Evolutionary conservation across 768 basidiomycete species (phyloP), one percentile per base, ranked within the genome.

Genomic region (Candolleomyces eurysporus): DNA sequence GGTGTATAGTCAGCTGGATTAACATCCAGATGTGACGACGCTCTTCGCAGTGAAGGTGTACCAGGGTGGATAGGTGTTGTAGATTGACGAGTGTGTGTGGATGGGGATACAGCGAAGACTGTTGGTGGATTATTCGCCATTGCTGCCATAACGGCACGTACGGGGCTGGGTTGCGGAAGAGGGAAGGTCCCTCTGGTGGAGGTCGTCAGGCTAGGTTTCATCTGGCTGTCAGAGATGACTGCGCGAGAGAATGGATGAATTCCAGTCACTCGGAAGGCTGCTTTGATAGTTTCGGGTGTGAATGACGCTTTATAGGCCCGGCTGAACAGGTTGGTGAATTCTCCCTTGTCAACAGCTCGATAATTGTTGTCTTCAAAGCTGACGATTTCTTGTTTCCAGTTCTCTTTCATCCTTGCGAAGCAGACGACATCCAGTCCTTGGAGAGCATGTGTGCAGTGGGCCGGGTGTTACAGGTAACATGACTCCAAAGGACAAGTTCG

Each of bases 381-480:
- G 8, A 66, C 30, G 26, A 73, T 67, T 42, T 65, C 68, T 51
- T 69, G 31, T 40, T 68, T 67, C 66, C 66, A 65, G 64, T 19
- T 43, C 16, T 42, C 48, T 64, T 79, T 80, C 71, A 80, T 70
- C 57, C 59, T 64, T 21, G 68, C 72, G 63, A 79, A 80, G 62
- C 73, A 75, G 1, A 76, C 75, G 16, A 79, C 77, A 63, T 81
- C 75, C n/a, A 80, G 73, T 9, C 77, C 76, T 61, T 80, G 79
- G 1, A 76, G 63, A 0, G 69, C 68, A 65, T 79, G 75, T 0
- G 74, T 78, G 57, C 73, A 75, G 60, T 79, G 78, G n/a, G n/a
- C n/a, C n/a, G n/a, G n/a, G n/a, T n/a, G n/a, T n/a, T n/a, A n/a
- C n/a, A n/a, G n/a, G n/a, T n/a, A n/a, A n/a, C n/a, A n/a, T n/a